A percentile compares a stretch with the other conserved stretches of the same genome.
These are phyloP conservation scores for Lanmaoa pseudosensibilis DNA, from an alignment of 768 basidiomycete species.

Conservation along the genomic window DNA sequence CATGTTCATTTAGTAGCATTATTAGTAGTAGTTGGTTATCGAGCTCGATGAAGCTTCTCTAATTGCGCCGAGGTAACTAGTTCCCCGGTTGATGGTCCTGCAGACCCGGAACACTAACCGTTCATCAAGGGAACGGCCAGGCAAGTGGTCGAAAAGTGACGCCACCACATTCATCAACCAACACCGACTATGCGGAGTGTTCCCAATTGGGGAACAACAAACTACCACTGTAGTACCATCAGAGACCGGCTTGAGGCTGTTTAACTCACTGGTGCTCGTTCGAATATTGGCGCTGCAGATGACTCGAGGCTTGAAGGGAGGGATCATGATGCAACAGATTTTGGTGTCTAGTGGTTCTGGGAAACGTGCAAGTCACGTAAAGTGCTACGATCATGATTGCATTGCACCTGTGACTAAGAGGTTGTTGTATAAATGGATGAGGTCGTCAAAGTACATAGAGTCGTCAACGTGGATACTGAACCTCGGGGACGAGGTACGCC, in stretches of 20 bases:
- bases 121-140: no score
- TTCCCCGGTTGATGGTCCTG: not conserved
- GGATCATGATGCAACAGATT: not conserved
- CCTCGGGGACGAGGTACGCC: constrained; percentile 16
- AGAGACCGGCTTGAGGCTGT: not conserved
- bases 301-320: not conserved
- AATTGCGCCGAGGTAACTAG: no score
- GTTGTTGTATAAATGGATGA: constrained; percentile 6
- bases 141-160: not conserved
- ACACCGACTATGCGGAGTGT: not conserved
- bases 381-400: constrained; percentile 9
- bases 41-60: not conserved
- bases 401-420: constrained; percentile 9
- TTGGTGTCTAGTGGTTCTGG: not conserved
- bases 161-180: not conserved
- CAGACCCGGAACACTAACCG: not conserved
- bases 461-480: constrained; percentile 22
- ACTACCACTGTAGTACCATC: no score
- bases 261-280: not conserved
- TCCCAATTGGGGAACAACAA: not conserved
- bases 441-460: constrained; percentile 30
- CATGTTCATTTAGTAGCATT: not conserved
- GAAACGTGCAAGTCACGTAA: constrained; percentile 6
- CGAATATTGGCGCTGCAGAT: not conserved
- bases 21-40: not conserved